Conservation (phyloP, 441 rosid genomes). For the Biscutella laevigata region DNA sequence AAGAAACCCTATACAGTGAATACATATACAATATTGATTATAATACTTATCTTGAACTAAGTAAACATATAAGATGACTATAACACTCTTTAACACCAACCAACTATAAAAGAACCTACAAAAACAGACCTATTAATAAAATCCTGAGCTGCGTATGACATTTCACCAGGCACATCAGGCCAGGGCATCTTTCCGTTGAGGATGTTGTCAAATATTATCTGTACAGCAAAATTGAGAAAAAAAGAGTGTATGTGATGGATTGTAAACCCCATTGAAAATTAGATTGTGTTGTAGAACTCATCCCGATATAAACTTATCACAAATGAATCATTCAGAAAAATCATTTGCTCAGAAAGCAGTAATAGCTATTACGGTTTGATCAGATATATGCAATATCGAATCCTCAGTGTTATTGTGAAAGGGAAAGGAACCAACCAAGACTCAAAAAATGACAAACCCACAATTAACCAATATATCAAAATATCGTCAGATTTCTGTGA, state of each 20-base stretch:
- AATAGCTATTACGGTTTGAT: not conserved
- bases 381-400: slow-evolving; percentile 3
- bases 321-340: not conserved
- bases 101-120: too few species aligned
- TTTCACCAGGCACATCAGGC: slow-evolving; percentile 61
- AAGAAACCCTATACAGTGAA: not conserved
- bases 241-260: slow-evolving; percentile 1
- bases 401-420: not conserved
- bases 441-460: not conserved
- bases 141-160: slow-evolving; percentile 77
- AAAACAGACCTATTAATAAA: slow-evolving; percentile 64
- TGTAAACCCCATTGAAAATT: not conserved
- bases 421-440: not conserved
- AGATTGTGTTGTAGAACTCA: not conserved
- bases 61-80: too few species aligned
- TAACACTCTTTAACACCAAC: too few species aligned
- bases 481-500: not conserved
- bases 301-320: not conserved
- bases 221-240: slow-evolving; percentile 24
- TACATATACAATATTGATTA: too few species aligned
- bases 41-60: not conserved
- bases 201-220: slow-evolving; percentile 79
- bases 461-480: not conserved
- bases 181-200: slow-evolving; percentile 74
- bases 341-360: not conserved